Percentiles rank a stretch among this genome's conserved stretches.
Evolutionary conservation across 2,329 filamentous ascomycete genomes (phyloP).

Genomic region (Pestalotiopsis sp.): DNA sequence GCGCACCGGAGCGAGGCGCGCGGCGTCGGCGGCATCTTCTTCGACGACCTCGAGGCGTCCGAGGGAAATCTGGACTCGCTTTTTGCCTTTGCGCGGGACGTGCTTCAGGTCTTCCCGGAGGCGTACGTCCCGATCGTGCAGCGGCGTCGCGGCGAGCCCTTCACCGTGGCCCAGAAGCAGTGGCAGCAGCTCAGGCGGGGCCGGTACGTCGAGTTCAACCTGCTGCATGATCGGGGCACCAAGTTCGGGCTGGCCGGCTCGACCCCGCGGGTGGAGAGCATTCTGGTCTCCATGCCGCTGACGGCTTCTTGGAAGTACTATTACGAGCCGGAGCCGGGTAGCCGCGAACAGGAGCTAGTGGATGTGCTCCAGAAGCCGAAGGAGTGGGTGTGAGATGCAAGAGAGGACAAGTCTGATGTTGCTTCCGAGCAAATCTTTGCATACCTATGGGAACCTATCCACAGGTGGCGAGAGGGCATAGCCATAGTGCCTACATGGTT

Average conservation of each 20-base stretch:
- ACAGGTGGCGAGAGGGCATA: too few relatives aligned
- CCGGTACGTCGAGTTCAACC: conserved; percentile 96
- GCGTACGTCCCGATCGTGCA: conserved; percentile 89
- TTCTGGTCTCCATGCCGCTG: conserved; percentile 92
- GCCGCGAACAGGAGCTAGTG: conserved; percentile 77
- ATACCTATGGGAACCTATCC: too few relatives aligned
- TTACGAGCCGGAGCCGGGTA: conserved; percentile 77
- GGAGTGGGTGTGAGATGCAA: conserved; percentile 59
- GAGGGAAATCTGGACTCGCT: conserved; percentile 86
- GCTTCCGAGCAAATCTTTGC: too few relatives aligned
- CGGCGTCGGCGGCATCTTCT: conserved; percentile 95
- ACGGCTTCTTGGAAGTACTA: conserved; percentile 96
- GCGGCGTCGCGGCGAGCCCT: conserved; percentile 88
- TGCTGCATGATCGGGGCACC: conserved; percentile 94
- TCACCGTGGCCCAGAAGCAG: conserved; percentile 80
- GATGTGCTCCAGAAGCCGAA: conserved; percentile 67
- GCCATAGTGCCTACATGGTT: too few relatives aligned
- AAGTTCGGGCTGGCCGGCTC: conserved; percentile 93
- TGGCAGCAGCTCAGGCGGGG: conserved; percentile 96
- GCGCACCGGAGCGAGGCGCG: conserved; percentile 86
- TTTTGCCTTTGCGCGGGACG: conserved; percentile 88
- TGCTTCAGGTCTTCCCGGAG: conserved; percentile 83
- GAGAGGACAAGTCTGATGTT: too few relatives aligned
- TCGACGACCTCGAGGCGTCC: conserved; percentile 89
- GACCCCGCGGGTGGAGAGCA: conserved; percentile 89